Conservation (phyloP, 129 eudicot species). For the Gnaphalium uliginosum region DNA sequence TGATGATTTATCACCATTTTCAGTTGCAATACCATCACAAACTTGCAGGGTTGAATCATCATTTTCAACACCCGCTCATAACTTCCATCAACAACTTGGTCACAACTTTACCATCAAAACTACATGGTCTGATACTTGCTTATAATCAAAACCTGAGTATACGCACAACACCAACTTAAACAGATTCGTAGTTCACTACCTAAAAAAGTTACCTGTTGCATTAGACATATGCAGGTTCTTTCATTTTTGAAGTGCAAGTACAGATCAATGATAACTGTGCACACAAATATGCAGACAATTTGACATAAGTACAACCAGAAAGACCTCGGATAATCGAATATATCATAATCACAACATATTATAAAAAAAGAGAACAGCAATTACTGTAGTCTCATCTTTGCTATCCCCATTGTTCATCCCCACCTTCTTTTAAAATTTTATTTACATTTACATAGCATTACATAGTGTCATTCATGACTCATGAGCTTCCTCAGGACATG, state of each 20-base stretch:
- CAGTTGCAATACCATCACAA: no score
- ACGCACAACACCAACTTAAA: background rate
- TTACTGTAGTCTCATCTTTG: background rate
- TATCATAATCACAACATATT: background rate
- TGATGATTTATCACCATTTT: no score
- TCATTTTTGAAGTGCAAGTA: background rate
- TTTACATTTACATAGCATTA: conserved; percentile 28
- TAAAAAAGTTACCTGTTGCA: background rate
- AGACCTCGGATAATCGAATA: background rate
- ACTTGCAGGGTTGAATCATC: no score
- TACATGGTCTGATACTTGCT: no score
- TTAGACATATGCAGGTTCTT: background rate
- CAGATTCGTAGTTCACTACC: background rate
- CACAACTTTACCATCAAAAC: background rate
- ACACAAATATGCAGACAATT: background rate
- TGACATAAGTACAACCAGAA: background rate
- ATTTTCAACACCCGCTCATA: background rate
- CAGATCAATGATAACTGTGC: background rate
- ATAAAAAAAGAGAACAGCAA: background rate
- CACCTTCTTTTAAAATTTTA: conserved; percentile 9
- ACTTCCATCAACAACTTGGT: background rate
- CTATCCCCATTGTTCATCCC: background rate
- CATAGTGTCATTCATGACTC: background rate
- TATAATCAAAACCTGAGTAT: no score
- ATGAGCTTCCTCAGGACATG: background rate